Percentiles rank a stretch among this genome's conserved stretches.
Conservation (phyloP, 495 filamentous ascomycete species). For the Podospora fimiseda region DNA sequence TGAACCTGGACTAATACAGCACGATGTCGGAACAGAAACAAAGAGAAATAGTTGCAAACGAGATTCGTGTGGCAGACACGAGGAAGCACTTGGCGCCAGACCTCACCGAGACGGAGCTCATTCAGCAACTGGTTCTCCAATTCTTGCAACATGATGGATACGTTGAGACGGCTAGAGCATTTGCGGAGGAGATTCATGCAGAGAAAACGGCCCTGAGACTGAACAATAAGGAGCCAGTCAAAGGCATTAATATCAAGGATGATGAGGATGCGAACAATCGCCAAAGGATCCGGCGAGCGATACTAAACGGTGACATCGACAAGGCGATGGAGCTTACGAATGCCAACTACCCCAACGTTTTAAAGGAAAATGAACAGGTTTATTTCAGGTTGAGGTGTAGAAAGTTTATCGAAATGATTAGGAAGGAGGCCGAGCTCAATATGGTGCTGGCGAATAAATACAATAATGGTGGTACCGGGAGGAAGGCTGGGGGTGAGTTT, state of each 20-base stretch:
- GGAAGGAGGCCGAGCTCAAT: slow-evolving; percentile 64
- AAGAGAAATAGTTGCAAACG: slow-evolving; percentile 42
- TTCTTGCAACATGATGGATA: slow-evolving; percentile 95
- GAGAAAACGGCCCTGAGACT: slow-evolving; percentile 61
- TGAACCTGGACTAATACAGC: background rate
- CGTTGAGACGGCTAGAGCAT: slow-evolving; percentile 86
- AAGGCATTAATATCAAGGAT: slow-evolving; percentile 69
- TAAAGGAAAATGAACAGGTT: slow-evolving; percentile 79
- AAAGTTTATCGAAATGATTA: slow-evolving; percentile 96
- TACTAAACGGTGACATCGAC: slow-evolving; percentile 92
- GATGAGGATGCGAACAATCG: slow-evolving; percentile 70
- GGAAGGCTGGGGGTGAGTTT: slow-evolving; percentile 53
- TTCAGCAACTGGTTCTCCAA: slow-evolving; percentile 74
- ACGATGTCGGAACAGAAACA: slow-evolving; percentile 49
- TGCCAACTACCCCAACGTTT: slow-evolving; percentile 70
- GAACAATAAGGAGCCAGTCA: slow-evolving; percentile 45
- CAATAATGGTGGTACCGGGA: background rate
- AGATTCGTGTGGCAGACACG: slow-evolving; percentile 31
- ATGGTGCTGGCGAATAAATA: slow-evolving; percentile 33
- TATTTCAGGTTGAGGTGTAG: slow-evolving; percentile 85
- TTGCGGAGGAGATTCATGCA: slow-evolving; percentile 72
- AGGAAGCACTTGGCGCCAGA: slow-evolving; percentile 53
- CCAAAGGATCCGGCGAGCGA: slow-evolving; percentile 83
- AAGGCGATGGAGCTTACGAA: slow-evolving; percentile 75
- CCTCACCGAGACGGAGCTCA: slow-evolving; percentile 65